A percentile compares a stretch with the other conserved stretches of the same genome.
Evolutionary conservation across 345 rosid species (phyloP).

Genomic region (Litchi chinensis): DNA sequence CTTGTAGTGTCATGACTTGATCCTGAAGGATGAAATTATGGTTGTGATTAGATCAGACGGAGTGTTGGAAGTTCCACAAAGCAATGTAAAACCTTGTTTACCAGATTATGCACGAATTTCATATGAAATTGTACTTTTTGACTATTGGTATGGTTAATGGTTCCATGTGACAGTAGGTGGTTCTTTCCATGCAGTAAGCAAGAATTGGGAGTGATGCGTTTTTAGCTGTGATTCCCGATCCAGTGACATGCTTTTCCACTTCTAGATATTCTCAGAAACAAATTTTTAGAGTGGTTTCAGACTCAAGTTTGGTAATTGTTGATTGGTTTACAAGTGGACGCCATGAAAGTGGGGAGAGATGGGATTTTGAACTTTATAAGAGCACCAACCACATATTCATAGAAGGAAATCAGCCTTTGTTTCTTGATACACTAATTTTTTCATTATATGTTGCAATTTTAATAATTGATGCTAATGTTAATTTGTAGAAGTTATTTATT

Average conservation of each 20-base stretch:
- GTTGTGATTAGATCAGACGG: no score
- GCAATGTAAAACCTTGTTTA: not conserved
- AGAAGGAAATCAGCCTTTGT: conserved; percentile 60
- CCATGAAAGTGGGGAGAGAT: conserved; percentile 85
- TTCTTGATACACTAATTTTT: conserved; percentile 72
- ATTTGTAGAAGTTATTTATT: not conserved
- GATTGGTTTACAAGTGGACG: conserved; percentile 98
- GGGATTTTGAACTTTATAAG: conserved; percentile 83
- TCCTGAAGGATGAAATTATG: no score
- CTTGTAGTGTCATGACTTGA: no score
- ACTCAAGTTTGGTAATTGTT: conserved; percentile 74
- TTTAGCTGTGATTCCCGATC: conserved; percentile 83
- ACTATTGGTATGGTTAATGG: not conserved
- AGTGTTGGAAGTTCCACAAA: no score
- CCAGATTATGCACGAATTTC: not conserved
- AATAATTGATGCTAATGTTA: not conserved
- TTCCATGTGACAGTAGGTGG: no score
- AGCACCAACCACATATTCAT: conserved; percentile 75
- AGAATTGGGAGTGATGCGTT: conserved; percentile 66
- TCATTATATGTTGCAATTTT: conserved; percentile 2
- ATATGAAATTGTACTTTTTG: not conserved
- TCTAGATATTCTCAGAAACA: conserved; percentile 90
- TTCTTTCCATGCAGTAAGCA: conserved; percentile 62
- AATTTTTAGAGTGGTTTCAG: conserved; percentile 60
- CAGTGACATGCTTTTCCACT: conserved; percentile 90